Evolutionary conservation across 176 grass and related monocot species (phyloP).

Genomic region (Ensete glaucum): DNA sequence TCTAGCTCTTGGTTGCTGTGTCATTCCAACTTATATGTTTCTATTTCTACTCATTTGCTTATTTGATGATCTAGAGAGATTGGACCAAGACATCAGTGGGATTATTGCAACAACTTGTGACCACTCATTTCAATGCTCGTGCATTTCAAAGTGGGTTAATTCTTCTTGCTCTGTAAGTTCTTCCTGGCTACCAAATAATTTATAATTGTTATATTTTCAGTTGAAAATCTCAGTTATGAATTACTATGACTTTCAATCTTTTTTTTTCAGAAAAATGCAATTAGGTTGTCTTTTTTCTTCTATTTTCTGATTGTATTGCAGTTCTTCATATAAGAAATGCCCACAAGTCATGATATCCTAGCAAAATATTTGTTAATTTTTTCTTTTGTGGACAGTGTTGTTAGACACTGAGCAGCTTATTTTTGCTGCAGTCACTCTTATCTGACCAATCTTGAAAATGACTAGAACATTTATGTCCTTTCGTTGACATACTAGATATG

Average conservation of each 20-base stretch:
- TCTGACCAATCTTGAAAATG: no score
- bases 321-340: neutral
- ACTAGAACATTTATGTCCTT: no score
- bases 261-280: neutral
- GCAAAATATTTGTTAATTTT: neutral
- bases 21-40: neutral
- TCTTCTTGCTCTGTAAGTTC: constrained; percentile 79
- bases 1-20: neutral
- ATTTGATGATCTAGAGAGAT: constrained; percentile 52
- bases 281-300: neutral
- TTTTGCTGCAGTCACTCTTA: no score
- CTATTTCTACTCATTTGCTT: constrained; percentile 12
- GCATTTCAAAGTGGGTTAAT: constrained; percentile 78
- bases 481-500: no score
- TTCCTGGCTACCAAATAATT: neutral
- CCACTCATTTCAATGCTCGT: constrained; percentile 90
- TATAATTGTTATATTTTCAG: neutral
- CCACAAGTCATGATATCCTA: neutral
- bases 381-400: neutral
- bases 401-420: neutral
- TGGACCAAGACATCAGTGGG: constrained; percentile 95
- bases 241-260: neutral
- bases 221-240: neutral
- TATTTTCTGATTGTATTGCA: neutral
- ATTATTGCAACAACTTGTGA: constrained; percentile 93